Conservation (phyloP, 1,284 basidiomycete genomes). For the Sanghuangporus sanghuang region DNA sequence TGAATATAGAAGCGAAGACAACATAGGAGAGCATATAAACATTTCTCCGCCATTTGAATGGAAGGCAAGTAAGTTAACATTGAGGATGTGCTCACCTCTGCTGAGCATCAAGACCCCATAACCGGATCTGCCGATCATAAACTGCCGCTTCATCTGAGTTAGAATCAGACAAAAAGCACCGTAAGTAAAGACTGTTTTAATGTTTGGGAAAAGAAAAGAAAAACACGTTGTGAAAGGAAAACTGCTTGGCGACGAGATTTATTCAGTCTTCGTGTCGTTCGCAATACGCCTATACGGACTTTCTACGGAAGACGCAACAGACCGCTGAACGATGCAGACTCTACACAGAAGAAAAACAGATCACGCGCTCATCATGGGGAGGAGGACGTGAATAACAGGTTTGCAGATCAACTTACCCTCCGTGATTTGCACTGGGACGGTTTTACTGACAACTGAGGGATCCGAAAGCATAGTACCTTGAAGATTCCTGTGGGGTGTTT, state of each 20-base stretch:
- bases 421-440: conserved; percentile 32
- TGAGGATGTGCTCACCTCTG: conserved; percentile 59
- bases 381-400: background rate
- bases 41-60: background rate
- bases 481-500: background rate
- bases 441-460: conserved; percentile 23
- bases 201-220: background rate
- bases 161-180: background rate
- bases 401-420: conserved; percentile 30
- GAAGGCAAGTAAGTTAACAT: background rate
- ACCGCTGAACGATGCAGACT: background rate
- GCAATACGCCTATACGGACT: background rate
- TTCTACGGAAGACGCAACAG: conserved; percentile 6
- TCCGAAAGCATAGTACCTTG: conserved; percentile 13
- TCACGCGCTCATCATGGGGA: background rate
- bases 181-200: background rate
- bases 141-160: conserved; percentile 73
- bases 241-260: background rate
- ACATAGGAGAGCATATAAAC: background rate
- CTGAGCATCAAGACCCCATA: conserved; percentile 98
- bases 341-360: background rate
- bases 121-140: conserved; percentile 95
- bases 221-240: background rate
- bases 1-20: conserved; percentile 6
- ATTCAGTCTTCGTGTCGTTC: background rate